Base-by-base conservation (phyloP, 805 yeast species). In the Vanderwaltozyma verrucispora region DNA sequence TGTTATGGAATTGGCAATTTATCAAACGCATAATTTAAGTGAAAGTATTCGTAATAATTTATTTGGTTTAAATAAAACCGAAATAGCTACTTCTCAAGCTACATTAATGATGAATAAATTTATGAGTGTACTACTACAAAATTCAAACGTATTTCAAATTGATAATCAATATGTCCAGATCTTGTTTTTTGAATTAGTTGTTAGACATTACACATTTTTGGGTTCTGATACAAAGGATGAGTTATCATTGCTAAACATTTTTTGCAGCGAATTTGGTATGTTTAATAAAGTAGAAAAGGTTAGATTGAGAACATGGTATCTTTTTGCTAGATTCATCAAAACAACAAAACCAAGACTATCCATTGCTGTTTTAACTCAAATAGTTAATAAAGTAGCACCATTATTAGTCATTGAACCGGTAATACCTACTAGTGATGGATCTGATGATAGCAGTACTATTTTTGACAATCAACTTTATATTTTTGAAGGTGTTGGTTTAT, bases 261-360 rank as follows among this genome's bases (percentile, higher is more conserved):
- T 92, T 54, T 75, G 86, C 32, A 76, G 92, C 14, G 77, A 77
- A 26, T 71, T 79, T 48, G 97, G 96, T 13, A 72, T 89, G 43
- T 87, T 85, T 58, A 85, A 80, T 60, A 66, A 69, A 5, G 68
- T 72, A 46, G 80, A 72, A 40, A 80, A 76, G 43, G 96, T 88
- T 4, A 77, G 87, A 50, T 68, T 75, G 39, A 77, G 96, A 56
- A 72, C 94, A 30, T 92, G 97, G 96, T 89, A 85, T 56, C 65
- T 88, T 45, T 85, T 89, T 49, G 79, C 79, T 51, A 73, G 94
- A 56, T 83, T 88, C 51, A 70, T 87, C 43, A 85, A 81, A 54
- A 65, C 80, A 33, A 79, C 89, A 2, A 80, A 77, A 52, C 86
- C 87, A 27, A 63, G 72, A 34, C 61, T 77, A 29, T 71, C 77